These are phyloP conservation scores for Alternaria consortialis DNA, from an alignment of 2,329 filamentous ascomycete species.

Conservation along the genomic window DNA sequence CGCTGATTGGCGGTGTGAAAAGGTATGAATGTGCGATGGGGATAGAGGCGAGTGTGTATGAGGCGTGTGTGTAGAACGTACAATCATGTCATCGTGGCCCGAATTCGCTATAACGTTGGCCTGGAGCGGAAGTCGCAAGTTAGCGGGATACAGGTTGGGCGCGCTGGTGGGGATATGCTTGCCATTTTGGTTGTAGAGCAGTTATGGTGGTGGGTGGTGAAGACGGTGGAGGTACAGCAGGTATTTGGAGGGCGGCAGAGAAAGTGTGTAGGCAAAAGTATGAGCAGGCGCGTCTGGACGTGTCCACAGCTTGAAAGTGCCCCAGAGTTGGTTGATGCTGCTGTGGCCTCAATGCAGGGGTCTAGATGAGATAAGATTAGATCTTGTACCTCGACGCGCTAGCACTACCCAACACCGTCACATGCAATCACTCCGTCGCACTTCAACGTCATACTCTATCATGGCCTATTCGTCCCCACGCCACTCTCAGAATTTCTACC, in stretches of 20 bases:
- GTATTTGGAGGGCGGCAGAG: conserved; percentile 5
- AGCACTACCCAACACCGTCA: conserved; percentile 4
- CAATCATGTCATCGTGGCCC: conserved; percentile 99
- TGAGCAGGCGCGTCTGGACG: conserved; percentile 22
- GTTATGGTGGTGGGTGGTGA: neutral
- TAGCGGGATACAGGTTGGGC: conserved; percentile 40
- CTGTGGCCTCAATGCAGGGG: conserved; percentile 47
- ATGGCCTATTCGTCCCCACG: conserved; percentile 53
- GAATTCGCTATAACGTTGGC: conserved; percentile 84
- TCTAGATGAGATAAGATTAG: conserved; percentile 47
- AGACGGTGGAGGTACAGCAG: neutral
- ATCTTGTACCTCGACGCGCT: conserved; percentile 24
- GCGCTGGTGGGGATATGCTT: conserved; percentile 21
- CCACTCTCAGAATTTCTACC: conserved; percentile 50
- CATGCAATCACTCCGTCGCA: conserved; percentile 9
- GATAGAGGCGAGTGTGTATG: conserved; percentile 1
- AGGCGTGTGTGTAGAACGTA: conserved; percentile 63
- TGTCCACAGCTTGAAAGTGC: conserved; percentile 37
- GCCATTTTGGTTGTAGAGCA: conserved; percentile 37
- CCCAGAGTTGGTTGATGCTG: conserved; percentile 24
- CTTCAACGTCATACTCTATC: neutral
- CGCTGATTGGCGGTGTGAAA: conserved; percentile 11
- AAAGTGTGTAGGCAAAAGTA: conserved; percentile 21
- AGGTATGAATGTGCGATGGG: neutral
- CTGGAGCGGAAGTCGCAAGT: conserved; percentile 54